These are phyloP conservation scores for Fraxinus paxiana DNA, from an alignment of 305 asterid genomes.

Conservation along the genomic window DNA sequence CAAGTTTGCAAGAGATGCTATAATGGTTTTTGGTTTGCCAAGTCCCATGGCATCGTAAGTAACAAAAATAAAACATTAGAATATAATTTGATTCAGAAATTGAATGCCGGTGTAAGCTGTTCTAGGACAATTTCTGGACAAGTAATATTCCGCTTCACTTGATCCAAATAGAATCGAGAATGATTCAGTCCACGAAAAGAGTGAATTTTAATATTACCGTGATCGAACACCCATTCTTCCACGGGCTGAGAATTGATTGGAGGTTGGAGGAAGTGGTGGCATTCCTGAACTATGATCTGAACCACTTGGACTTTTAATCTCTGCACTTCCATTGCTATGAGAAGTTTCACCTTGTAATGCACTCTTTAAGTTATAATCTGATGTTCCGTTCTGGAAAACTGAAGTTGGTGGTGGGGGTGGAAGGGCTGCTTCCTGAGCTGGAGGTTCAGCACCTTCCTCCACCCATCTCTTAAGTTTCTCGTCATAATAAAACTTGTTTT, in stretches of 20 bases:
- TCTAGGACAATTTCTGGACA: background rate
- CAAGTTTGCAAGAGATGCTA: background rate
- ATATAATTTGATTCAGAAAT: background rate
- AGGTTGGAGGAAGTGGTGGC: conserved; percentile 89
- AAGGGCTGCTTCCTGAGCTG: conserved; percentile 65
- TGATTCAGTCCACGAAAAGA: background rate
- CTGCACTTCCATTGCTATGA: conserved; percentile 54
- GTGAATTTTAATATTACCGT: conserved; percentile 44
- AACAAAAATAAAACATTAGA: background rate
- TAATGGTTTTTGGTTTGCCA: background rate
- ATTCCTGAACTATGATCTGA: conserved; percentile 65
- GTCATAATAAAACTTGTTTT: conserved; percentile 80
- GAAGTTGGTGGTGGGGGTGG: conserved; percentile 78
- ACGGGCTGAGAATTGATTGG: conserved; percentile 89
- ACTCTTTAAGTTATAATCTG: conserved; percentile 65
- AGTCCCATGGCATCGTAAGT: background rate
- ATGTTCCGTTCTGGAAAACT: conserved; percentile 64
- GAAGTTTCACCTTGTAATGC: conserved; percentile 60
- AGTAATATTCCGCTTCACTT: background rate
- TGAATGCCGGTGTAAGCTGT: background rate
- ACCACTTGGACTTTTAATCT: conserved; percentile 50
- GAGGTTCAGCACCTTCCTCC: conserved; percentile 82
- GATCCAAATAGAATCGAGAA: background rate
- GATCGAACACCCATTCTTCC: conserved; percentile 77
- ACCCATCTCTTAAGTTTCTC: conserved; percentile 96